Percentiles rank a stretch among this genome's conserved stretches.
These are phyloP conservation scores for Zostera marina DNA, from an alignment of 116 monocot genomes.

Conservation along the genomic window DNA sequence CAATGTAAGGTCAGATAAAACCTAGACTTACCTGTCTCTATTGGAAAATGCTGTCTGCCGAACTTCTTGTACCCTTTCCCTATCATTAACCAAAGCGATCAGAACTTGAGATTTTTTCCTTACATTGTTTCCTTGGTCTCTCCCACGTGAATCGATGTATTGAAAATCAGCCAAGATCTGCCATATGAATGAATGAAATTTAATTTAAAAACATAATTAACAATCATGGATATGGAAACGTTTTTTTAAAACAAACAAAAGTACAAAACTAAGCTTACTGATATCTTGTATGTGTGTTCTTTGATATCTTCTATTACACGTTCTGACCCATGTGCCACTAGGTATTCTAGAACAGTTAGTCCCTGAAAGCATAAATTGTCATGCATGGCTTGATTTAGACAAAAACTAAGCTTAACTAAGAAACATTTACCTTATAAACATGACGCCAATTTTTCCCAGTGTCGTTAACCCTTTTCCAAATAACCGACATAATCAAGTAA, in stretches of 20 bases:
- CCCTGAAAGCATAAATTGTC: conserved; percentile 23
- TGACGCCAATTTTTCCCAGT: conserved; percentile 99
- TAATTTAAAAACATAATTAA: not conserved
- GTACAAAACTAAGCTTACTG: conserved; percentile 25
- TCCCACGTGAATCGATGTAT: conserved; percentile 86
- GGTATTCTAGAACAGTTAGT: conserved; percentile 79
- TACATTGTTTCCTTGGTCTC: conserved; percentile 84
- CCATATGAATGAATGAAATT: not conserved
- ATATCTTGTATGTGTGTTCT: conserved; percentile 87
- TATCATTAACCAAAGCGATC: conserved; percentile 76
- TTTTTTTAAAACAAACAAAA: not conserved
- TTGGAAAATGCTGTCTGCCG: conserved; percentile 67
- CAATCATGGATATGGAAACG: not conserved
- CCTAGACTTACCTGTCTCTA: conserved; percentile 54
- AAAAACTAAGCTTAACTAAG: not conserved
- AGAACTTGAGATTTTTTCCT: conserved; percentile 82
- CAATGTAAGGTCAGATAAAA: not conserved
- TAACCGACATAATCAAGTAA: conserved; percentile 78
- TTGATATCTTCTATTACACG: conserved; percentile 92
- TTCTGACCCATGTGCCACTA: conserved; percentile 78
- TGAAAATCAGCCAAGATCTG: conserved; percentile 85
- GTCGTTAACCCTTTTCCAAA: conserved; percentile 96
- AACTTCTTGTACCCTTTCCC: conserved; percentile 74
- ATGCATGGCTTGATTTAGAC: not conserved
- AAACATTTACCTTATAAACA: conserved; percentile 71